These are phyloP conservation scores for Cladosporium austrohemisphaericum DNA, from an alignment of 2,329 filamentous ascomycete genomes.

Conservation along the genomic window DNA sequence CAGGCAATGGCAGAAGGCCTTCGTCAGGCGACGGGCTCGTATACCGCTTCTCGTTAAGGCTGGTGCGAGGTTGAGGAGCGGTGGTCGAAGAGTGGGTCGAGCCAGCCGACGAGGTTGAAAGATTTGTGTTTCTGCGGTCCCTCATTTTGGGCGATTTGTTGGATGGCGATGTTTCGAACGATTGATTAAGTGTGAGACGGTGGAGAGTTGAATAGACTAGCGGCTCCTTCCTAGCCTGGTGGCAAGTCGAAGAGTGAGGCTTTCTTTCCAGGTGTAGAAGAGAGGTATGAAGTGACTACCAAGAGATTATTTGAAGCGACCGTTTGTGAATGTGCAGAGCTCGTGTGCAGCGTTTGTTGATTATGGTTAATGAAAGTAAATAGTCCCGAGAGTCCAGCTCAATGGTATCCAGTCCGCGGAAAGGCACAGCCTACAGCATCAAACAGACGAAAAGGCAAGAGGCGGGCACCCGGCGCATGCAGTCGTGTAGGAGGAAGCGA, in stretches of 20 bases:
- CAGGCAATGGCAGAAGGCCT: conserved; percentile 8
- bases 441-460: background rate
- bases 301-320: conserved; percentile 1
- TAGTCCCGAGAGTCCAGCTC: conserved; percentile 10
- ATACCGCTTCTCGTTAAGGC: conserved; percentile 54
- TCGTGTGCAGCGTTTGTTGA: background rate
- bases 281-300: too few species aligned
- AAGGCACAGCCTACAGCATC: conserved; percentile 8
- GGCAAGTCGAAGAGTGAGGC: too few species aligned
- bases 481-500: background rate
- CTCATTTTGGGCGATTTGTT: conserved; percentile 35
- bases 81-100: conserved; percentile 66
- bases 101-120: conserved; percentile 61
- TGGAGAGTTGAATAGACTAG: too few species aligned
- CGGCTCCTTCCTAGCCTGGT: background rate
- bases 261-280: too few species aligned
- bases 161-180: background rate
- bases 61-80: conserved; percentile 55
- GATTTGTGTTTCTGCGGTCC: conserved; percentile 46
- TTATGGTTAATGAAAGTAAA: conserved; percentile 1
- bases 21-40: conserved; percentile 1
- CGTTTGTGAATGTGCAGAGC: background rate
- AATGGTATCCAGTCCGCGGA: background rate
- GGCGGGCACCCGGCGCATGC: background rate
- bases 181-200: too few species aligned